Evolutionary conservation across 2,329 filamentous ascomycete genomes (phyloP).

Genomic region (Paracoccidioides lutzii): DNA sequence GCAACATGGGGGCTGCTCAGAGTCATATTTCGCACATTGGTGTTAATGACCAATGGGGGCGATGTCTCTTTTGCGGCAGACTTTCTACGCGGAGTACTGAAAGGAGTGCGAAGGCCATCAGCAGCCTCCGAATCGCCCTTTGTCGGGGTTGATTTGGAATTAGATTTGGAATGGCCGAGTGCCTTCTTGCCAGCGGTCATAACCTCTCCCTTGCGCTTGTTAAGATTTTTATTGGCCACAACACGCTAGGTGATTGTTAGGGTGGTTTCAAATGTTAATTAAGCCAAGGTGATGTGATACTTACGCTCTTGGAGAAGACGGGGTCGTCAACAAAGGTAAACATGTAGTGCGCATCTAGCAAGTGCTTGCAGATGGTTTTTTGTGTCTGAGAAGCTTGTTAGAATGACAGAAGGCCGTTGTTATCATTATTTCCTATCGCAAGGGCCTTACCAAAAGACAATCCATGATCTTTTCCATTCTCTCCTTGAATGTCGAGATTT

Average conservation of each 20-base stretch:
- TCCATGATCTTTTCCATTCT: slow-evolving; percentile 14
- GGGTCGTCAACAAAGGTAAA: slow-evolving; percentile 27
- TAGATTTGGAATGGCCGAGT: slow-evolving; percentile 6
- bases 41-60: neutral
- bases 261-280: neutral
- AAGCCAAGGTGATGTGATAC: neutral
- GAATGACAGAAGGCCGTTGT: neutral
- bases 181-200: slow-evolving; percentile 23
- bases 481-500: slow-evolving; percentile 6
- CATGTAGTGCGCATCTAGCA: slow-evolving; percentile 24
- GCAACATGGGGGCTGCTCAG: neutral
- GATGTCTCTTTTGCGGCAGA: neutral
- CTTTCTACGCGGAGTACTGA: neutral
- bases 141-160: neutral
- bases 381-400: slow-evolving; percentile 12
- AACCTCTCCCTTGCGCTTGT: slow-evolving; percentile 20
- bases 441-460: slow-evolving; percentile 10
- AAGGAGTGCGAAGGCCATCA: neutral
- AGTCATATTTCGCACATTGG: slow-evolving; percentile 1
- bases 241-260: slow-evolving; percentile 15
- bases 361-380: slow-evolving; percentile 30
- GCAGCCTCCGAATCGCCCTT: neutral
- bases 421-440: neutral
- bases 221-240: slow-evolving; percentile 22
- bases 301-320: slow-evolving; percentile 13